Percentiles rank a stretch among this genome's conserved stretches.
phyloP scores from a whole-genome alignment of 768 basidiomycete species.

The Termitomyces bulborhizus region DNA sequence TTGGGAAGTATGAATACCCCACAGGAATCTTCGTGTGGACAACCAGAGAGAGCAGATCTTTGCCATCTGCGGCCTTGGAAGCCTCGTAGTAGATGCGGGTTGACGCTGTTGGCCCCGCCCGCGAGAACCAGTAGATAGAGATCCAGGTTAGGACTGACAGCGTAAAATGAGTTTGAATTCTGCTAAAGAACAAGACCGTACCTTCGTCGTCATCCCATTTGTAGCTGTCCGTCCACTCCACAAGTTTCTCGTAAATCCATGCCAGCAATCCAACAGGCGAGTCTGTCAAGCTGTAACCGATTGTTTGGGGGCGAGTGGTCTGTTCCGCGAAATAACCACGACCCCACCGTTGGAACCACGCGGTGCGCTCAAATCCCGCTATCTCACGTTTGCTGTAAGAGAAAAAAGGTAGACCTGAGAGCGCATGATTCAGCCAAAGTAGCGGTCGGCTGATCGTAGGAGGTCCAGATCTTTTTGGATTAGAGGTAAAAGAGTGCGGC shows the following conservation, averaged over 20 bases:
- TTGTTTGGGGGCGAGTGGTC: constrained; percentile 43
- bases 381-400: constrained; percentile 25
- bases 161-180: not conserved
- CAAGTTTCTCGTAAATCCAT: constrained; percentile 29
- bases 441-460: constrained; percentile 19
- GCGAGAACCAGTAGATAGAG: constrained; percentile 56
- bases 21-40: constrained; percentile 29
- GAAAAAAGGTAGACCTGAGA: constrained; percentile 15
- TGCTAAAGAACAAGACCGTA: constrained; percentile 7
- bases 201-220: constrained; percentile 56
- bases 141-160: constrained; percentile 53
- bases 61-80: constrained; percentile 12
- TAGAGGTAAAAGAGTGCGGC: constrained; percentile 9
- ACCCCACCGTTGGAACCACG: constrained; percentile 22
- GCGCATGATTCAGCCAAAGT: constrained; percentile 19
- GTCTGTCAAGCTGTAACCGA: constrained; percentile 50
- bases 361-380: constrained; percentile 23
- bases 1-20: constrained; percentile 48
- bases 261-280: constrained; percentile 49
- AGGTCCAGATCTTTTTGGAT: constrained; percentile 12
- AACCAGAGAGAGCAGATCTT: not conserved
- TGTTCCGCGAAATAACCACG: constrained; percentile 36
- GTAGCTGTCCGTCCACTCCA: constrained; percentile 32
- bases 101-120: constrained; percentile 51
- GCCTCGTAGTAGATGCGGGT: constrained; percentile 54